A percentile compares a stretch with the other conserved stretches of the same genome.
These are phyloP conservation scores for Populus alba DNA, from an alignment of 345 rosid species.

Conservation along the genomic window DNA sequence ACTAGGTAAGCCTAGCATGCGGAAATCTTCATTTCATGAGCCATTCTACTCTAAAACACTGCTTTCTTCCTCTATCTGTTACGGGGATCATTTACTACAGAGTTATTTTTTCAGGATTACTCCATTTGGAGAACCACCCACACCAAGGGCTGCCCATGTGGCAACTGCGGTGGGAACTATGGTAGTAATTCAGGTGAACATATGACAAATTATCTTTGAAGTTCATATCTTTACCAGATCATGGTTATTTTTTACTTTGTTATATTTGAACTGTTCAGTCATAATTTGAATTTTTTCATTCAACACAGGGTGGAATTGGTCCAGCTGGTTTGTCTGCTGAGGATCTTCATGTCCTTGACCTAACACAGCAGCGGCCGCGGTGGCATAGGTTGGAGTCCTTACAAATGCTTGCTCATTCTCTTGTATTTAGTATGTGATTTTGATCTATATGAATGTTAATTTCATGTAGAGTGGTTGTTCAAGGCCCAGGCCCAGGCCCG, in stretches of 20 bases:
- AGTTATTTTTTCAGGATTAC: slow-evolving; percentile 50
- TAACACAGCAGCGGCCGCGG: slow-evolving; percentile 88
- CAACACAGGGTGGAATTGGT: slow-evolving; percentile 91
- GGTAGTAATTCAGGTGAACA: slow-evolving; percentile 95
- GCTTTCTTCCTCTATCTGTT: background rate
- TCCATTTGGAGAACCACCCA: slow-evolving; percentile 95
- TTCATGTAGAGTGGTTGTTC: slow-evolving; percentile 84
- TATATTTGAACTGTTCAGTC: background rate
- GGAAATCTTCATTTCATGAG: background rate
- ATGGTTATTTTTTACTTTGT: slow-evolving; percentile 2
- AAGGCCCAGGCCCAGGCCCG: slow-evolving; percentile 99
- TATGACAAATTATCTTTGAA: background rate
- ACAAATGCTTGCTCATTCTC: slow-evolving; percentile 8
- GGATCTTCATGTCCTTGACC: slow-evolving; percentile 99
- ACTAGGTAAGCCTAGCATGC: slow-evolving; percentile 58
- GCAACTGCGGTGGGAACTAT: slow-evolving; percentile 98
- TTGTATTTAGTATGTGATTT: background rate
- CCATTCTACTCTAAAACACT: background rate
- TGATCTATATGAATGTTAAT: slow-evolving; percentile 21
- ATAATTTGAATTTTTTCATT: slow-evolving; percentile 14
- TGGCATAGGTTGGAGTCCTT: slow-evolving; percentile 79
- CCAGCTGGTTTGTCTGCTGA: slow-evolving; percentile 99
- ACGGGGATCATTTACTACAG: background rate
- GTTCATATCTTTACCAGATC: background rate
- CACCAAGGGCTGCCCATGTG: slow-evolving; percentile 99